Percentiles rank a stretch among this genome's conserved stretches.
Conservation (phyloP, 2,329 filamentous ascomycete species). For the Verticillium zaregamsianum region DNA sequence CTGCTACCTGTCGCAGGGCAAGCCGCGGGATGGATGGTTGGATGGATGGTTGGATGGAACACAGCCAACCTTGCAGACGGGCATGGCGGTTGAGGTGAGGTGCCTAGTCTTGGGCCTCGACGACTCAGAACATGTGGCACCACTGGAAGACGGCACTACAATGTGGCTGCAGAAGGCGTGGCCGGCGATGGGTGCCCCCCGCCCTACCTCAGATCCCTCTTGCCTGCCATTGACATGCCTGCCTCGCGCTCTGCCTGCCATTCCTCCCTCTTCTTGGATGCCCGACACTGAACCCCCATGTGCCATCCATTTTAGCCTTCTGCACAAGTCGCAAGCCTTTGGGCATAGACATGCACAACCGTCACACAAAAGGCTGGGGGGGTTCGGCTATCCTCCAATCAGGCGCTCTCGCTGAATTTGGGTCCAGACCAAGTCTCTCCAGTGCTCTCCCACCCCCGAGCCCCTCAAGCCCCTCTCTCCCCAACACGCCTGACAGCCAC, state of each 20-base stretch:
- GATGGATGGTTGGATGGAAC: not conserved
- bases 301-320: not conserved
- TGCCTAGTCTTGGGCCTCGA: not conserved
- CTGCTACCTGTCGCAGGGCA: not conserved
- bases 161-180: slow-evolving; percentile 10
- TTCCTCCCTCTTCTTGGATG: no score
- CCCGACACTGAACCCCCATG: not conserved
- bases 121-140: slow-evolving; percentile 12
- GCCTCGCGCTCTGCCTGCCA: no score
- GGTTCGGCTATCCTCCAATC: not conserved
- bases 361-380: not conserved
- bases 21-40: not conserved
- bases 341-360: not conserved
- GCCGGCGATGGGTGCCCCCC: not conserved
- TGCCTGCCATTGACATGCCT: not conserved
- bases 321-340: not conserved
- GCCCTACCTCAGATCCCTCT: not conserved
- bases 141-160: slow-evolving; percentile 8
- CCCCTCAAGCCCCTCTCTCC: not conserved
- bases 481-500: not conserved
- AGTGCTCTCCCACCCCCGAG: not conserved
- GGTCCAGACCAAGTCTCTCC: not conserved
- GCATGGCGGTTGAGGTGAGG: not conserved
- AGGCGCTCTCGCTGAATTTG: not conserved
- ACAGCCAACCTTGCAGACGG: not conserved